These are phyloP conservation scores for Tulasnella sp. DNA, from an alignment of 768 basidiomycete species.

Conservation along the genomic window DNA sequence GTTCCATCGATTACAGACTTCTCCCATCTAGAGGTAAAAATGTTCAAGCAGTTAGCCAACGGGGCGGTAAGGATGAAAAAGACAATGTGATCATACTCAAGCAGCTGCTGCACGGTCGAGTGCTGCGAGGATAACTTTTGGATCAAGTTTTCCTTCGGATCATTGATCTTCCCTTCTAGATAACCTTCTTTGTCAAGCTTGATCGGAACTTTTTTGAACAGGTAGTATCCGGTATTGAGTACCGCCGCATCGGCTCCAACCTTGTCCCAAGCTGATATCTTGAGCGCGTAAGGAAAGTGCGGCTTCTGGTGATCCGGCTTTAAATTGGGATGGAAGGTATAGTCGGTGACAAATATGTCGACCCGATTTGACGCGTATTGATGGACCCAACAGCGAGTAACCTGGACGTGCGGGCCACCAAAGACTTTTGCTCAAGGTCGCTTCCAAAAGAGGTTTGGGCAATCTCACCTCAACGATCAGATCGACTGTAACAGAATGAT, in stretches of 20 bases:
- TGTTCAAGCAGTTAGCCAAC: background rate
- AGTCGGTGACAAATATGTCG: background rate
- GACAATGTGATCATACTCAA: background rate
- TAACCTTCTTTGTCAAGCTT: background rate
- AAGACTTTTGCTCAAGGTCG: background rate
- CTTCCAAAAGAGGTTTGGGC: background rate
- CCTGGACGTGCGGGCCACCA: background rate
- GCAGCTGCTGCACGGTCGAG: background rate
- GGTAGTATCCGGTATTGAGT: background rate
- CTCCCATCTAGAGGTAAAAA: background rate
- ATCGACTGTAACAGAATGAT: background rate
- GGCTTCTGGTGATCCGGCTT: background rate
- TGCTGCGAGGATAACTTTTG: background rate
- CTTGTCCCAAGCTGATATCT: constrained; percentile 3
- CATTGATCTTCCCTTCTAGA: constrained; percentile 2
- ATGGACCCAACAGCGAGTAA: background rate
- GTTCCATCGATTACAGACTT: background rate
- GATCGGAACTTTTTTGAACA: constrained; percentile 4
- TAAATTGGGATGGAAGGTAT: background rate
- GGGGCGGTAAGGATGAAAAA: background rate
- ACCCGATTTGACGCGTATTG: background rate
- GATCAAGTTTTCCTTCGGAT: background rate
- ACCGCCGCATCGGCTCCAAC: background rate
- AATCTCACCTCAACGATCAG: background rate
- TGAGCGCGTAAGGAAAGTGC: background rate